Conservation (phyloP, 2,329 filamentous ascomycete species). For the Tricladium varicosporioides region DNA sequence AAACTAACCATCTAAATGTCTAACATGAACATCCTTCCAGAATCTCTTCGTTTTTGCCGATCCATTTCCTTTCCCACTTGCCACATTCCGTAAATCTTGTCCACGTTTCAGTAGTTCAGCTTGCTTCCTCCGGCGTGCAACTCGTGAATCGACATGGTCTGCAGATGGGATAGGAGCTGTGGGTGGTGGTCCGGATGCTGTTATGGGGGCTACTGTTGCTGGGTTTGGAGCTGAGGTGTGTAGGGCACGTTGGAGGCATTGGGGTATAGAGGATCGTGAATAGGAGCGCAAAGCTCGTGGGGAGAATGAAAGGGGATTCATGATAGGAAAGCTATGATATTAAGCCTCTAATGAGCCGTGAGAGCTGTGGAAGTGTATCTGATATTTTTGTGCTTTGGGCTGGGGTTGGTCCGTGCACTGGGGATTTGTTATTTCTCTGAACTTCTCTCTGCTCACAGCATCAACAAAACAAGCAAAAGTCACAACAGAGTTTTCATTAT, state of each 20-base stretch:
- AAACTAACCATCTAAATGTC: slow-evolving; percentile 59
- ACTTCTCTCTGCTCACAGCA: background rate
- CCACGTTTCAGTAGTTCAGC: slow-evolving; percentile 54
- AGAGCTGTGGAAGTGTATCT: slow-evolving; percentile 7
- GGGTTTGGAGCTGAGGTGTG: slow-evolving; percentile 26
- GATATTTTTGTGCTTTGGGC: background rate
- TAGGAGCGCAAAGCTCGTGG: slow-evolving; percentile 12
- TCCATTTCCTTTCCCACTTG: slow-evolving; percentile 38
- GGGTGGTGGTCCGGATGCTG: slow-evolving; percentile 59
- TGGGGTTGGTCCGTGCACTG: background rate
- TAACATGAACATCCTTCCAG: slow-evolving; percentile 80
- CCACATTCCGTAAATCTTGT: slow-evolving; percentile 44
- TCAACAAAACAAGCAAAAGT: background rate
- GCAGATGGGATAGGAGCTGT: slow-evolving; percentile 48
- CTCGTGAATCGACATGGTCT: slow-evolving; percentile 38
- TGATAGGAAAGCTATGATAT: slow-evolving; percentile 16
- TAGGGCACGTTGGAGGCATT: slow-evolving; percentile 21
- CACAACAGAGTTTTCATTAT: too few species aligned
- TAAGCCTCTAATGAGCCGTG: background rate
- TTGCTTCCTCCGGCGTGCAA: slow-evolving; percentile 52
- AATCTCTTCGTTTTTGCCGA: slow-evolving; percentile 65
- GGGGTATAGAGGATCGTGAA: background rate
- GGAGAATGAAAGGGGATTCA: slow-evolving; percentile 28
- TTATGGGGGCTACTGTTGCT: slow-evolving; percentile 41
- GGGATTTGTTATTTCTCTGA: background rate